Evolutionary conservation across 2,329 filamentous ascomycete species (phyloP), one percentile per base, ranked within the genome.

Genomic region (Dothideomycetidae sp.): DNA sequence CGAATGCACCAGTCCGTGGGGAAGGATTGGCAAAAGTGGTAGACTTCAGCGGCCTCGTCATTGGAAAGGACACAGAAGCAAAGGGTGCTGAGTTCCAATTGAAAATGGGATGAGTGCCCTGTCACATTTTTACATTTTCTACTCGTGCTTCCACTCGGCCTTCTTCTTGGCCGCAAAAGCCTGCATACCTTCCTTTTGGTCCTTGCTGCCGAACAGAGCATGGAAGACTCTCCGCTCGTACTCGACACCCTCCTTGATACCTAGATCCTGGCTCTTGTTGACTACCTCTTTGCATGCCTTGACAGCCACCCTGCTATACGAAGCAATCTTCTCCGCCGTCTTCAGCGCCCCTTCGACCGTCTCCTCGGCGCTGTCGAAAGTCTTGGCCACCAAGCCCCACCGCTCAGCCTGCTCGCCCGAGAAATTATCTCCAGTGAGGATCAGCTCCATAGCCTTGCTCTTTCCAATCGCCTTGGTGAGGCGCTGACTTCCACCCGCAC

Each of bases 251-350:
- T 96, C 90, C 49, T 81, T 67, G 42, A 98, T 64, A 3, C 78
- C 69, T 48, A 93, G 62, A 51, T 98, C 90, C 67, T 96, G 86
- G 59, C 85, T 93, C 76, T 94, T 96, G 59, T 96, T 93, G 39
- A 98, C 88, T n/a, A 90, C 88, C 68, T 98, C 90, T 70, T 98
- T 98, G 40, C 74, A 79, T 9, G 81, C 90, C 63, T 84, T 76
- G 41, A 93, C 75, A 1, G 88, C 81, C n/a, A 98, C 78, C 54
- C 71, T 75, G 36, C 81, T 86, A 60, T 90, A 84, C 1, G 80
- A 65, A 0, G 90, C 86, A 62, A 98, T 94, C 36, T 75, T 86
- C 67, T 81, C 83, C 2, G 90, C 90, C 12, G 84, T 88, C 55
- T 78, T 74, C 43, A 93, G 58, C 2, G 85, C 77, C 39, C 75